These are phyloP conservation scores for Beauveria scarabaeidicola DNA, from an alignment of 2,329 filamentous ascomycete species.

Conservation along the genomic window DNA sequence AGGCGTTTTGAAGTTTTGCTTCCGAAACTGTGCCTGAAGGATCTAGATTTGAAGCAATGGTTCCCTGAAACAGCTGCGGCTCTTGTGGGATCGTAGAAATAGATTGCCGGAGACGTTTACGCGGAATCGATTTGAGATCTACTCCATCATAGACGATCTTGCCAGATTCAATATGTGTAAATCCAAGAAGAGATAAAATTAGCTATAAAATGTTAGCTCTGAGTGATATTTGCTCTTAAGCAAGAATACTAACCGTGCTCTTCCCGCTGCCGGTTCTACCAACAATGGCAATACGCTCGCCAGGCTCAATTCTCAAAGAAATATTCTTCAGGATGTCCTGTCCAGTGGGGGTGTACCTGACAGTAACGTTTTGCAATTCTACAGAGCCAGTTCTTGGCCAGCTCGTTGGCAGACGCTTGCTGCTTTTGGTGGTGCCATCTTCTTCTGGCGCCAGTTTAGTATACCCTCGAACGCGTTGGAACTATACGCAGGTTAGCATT, in stretches of 20 bases:
- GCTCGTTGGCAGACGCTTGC: constrained; percentile 29
- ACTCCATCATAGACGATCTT: constrained; percentile 46
- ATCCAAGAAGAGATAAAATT: constrained; percentile 47
- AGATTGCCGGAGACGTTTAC: constrained; percentile 41
- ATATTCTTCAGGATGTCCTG: constrained; percentile 41
- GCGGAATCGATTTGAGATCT: constrained; percentile 42
- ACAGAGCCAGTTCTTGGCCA: constrained; percentile 40
- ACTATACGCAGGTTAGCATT: constrained; percentile 22
- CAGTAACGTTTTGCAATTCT: constrained; percentile 41
- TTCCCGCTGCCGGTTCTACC: constrained; percentile 78
- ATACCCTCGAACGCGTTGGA: constrained; percentile 41
- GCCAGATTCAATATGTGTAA: constrained; percentile 42
- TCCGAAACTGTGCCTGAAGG: constrained; percentile 49
- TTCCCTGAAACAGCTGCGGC: constrained; percentile 46
- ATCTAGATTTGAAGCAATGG: constrained; percentile 51
- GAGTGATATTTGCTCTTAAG: constrained; percentile 11
- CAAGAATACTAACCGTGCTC: constrained; percentile 52
- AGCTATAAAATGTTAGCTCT: constrained; percentile 22
- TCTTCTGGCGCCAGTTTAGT: constrained; percentile 33
- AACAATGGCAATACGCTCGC: constrained; percentile 69
- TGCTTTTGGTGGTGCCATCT: constrained; percentile 30
- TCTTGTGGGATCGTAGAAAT: constrained; percentile 54
- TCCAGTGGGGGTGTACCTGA: constrained; percentile 36
- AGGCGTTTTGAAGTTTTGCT: constrained; percentile 45
- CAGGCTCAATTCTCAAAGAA: constrained; percentile 47